Evolutionary conservation across 2,329 filamentous ascomycete species (phyloP).

Genomic region (Colletotrichum chrysophilum): DNA sequence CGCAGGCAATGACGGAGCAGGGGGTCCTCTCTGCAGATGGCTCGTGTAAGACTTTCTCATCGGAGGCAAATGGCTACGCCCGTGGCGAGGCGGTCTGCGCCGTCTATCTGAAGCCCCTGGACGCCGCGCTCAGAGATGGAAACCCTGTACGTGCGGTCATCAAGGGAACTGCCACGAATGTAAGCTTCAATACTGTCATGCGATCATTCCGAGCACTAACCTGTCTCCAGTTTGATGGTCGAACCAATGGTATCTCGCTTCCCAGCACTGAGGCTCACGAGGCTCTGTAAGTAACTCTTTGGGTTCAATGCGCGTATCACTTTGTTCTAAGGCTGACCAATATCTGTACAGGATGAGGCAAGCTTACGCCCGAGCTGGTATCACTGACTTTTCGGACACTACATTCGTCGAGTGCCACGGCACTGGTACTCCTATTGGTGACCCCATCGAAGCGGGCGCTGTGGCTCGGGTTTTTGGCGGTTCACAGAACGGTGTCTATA

Average conservation of each 20-base stretch:
- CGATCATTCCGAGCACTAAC: background rate
- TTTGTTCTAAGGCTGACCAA: background rate
- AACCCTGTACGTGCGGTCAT: conserved; percentile 38
- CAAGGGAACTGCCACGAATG: conserved; percentile 29
- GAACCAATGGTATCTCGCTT: conserved; percentile 36
- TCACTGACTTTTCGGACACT: background rate
- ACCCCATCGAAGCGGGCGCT: conserved; percentile 45
- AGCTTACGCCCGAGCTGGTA: background rate
- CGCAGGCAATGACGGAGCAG: background rate
- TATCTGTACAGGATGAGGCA: background rate
- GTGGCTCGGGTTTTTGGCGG: conserved; percentile 32
- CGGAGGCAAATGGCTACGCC: conserved; percentile 44
- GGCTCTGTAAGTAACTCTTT: conserved; percentile 27
- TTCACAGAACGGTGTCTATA: conserved; percentile 22
- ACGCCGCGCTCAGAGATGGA: conserved; percentile 42
- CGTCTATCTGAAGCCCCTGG: conserved; percentile 45
- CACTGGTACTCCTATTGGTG: conserved; percentile 46
- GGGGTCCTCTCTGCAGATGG: conserved; percentile 19
- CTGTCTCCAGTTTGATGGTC: conserved; percentile 33
- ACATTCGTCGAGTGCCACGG: conserved; percentile 20
- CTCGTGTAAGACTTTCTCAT: conserved; percentile 32
- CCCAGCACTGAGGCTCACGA: conserved; percentile 42
- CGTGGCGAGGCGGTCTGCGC: conserved; percentile 45
- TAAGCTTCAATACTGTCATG: background rate
- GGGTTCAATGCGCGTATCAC: background rate